Conservation (phyloP, 2,329 filamentous ascomycete genomes). For the Alternaria sp. region DNA sequence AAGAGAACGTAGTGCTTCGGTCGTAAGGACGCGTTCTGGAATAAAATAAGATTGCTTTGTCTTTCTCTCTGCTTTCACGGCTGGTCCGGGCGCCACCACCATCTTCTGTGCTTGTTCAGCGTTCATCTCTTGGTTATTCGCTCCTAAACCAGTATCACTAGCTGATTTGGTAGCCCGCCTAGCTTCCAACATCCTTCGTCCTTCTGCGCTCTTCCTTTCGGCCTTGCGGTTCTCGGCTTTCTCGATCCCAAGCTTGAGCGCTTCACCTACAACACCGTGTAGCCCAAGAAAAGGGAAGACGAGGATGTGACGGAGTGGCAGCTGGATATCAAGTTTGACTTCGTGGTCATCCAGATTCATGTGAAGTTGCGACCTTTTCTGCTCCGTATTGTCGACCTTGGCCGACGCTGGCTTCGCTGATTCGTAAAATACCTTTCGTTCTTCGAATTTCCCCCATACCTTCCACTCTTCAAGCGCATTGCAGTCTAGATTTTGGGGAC, state of each 20-base stretch:
- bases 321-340: slow-evolving; percentile 13
- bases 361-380: slow-evolving; percentile 12
- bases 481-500: slow-evolving; percentile 30
- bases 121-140: not conserved
- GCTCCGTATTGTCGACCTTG: not conserved
- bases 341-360: slow-evolving; percentile 15
- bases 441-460: slow-evolving; percentile 18
- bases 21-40: not conserved
- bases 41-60: not conserved
- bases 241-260: slow-evolving; percentile 29
- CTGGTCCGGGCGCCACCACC: not conserved
- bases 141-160: not conserved
- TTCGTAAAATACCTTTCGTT: slow-evolving; percentile 9
- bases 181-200: not conserved
- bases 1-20: not conserved
- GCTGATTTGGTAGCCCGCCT: not conserved
- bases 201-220: not conserved
- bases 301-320: slow-evolving; percentile 29
- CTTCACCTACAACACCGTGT: slow-evolving; percentile 21
- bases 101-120: not conserved
- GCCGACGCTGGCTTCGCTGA: not conserved
- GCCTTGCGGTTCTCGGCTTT: slow-evolving; percentile 19
- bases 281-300: slow-evolving; percentile 32
- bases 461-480: slow-evolving; percentile 31
- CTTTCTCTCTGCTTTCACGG: not conserved